Base-by-base conservation (phyloP, 257 asterid genomes). In the Haberlea rhodopensis region DNA sequence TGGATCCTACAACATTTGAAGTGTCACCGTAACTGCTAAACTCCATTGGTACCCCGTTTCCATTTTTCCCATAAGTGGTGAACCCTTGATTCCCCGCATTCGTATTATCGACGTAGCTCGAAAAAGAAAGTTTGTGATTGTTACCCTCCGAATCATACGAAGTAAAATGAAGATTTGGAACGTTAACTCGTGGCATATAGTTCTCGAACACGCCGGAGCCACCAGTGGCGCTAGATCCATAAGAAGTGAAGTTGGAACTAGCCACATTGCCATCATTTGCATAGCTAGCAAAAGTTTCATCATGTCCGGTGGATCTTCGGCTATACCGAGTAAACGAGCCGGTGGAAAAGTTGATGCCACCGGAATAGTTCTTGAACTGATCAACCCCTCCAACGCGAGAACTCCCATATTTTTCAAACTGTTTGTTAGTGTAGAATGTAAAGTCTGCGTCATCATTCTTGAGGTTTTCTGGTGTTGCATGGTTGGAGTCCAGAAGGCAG, bases 241-340 rank as follows among this genome's bases (percentile, higher is more conserved):
- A 90, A 9, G 97, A 88, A 16, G 88, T 70, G 85, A 90, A 90
- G 69, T 84, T 88, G 2, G 89, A 60, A 23, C 45, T 60, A 2
- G 84, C 97, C 22, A 90, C 95, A 51, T 88, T 90, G 28, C 82
- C 95, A 26, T 90, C 97, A 11, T 29, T 32, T 2, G 88, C 90
- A 13, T 90, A 90, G 81, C 82, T 73, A 0, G 82, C 1, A 80
- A 90, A 90, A 1, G 61, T 85, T 70, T 86, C 97, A 0, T 9
- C 69, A 63, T 76, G 95, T 64, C 80, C 87, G n/a, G 82, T 82
- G 26, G 96, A 72, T 54, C 68, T 65, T 5, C 83, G 78, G 78
- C 97, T 88, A 74, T 90, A 90, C 3, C 76, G 78, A 0, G 80
- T 6, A 57, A 88, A 90, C 4, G 82, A 67, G 9, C 80, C 85